These are phyloP conservation scores for Bocquillonia castaneifolia DNA, from an alignment of 441 rosid genomes.

Conservation along the genomic window DNA sequence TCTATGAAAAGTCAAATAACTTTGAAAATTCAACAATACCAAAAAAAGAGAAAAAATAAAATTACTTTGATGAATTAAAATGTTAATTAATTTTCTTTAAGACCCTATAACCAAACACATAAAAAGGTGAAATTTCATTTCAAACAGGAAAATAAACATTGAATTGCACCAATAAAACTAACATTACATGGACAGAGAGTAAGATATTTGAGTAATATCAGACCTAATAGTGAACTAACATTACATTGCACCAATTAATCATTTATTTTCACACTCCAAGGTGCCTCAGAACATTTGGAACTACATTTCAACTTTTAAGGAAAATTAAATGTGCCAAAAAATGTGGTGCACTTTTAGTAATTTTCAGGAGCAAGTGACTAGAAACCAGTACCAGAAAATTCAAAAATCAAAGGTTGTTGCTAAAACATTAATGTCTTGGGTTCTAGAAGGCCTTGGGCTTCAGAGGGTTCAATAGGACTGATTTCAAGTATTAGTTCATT, in stretches of 20 bases:
- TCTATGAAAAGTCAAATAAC: no score
- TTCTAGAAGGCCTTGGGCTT: background rate
- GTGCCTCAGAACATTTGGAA: background rate
- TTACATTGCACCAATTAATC: no score
- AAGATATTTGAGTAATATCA: no score
- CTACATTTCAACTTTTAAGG: background rate
- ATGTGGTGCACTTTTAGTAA: background rate
- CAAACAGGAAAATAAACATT: constrained; percentile 2
- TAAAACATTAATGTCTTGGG: background rate
- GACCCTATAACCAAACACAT: background rate
- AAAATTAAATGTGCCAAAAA: background rate
- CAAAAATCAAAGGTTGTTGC: background rate
- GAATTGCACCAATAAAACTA: constrained; percentile 9
- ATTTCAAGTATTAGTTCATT: background rate
- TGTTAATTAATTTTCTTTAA: background rate
- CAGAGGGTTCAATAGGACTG: background rate
- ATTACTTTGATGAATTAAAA: background rate
- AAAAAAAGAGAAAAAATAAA: background rate
- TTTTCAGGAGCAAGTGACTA: background rate
- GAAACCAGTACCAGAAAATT: background rate
- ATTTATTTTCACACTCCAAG: background rate
- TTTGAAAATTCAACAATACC: background rate
- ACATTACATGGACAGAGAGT: constrained; percentile 13
- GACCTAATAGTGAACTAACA: no score
- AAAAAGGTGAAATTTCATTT: background rate